Percentiles rank a stretch among this genome's conserved stretches.
Evolutionary conservation across 208 protist genomes (phyloP).

Genomic region (Crithidia sp.): DNA sequence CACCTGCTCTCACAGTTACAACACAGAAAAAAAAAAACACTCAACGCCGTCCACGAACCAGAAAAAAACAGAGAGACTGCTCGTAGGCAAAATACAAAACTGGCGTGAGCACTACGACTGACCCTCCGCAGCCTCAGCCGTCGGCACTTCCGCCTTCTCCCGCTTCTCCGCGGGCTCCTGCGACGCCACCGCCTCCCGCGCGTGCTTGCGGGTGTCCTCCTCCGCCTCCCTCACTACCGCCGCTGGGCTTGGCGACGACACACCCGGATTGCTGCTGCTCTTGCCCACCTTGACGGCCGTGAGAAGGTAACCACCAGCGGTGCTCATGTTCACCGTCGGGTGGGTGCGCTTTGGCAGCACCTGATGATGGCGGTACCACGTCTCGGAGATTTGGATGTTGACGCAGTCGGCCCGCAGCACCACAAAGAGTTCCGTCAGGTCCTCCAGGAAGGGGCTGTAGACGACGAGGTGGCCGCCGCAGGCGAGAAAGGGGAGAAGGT

Average conservation of each 20-base stretch:
- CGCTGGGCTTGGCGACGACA: background rate
- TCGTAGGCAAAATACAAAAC: too few species aligned
- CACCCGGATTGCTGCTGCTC: slow-evolving; percentile 22
- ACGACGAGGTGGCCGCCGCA: slow-evolving; percentile 82
- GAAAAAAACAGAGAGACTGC: too few species aligned
- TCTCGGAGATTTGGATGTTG: slow-evolving; percentile 91
- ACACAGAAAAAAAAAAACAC: too few species aligned
- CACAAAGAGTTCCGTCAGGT: slow-evolving; percentile 68
- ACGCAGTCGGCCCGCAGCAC: slow-evolving; percentile 72
- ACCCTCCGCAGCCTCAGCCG: background rate
- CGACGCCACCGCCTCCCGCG: background rate
- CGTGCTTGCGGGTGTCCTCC: background rate
- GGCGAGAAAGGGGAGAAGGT: slow-evolving; percentile 82
- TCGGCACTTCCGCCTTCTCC: background rate
- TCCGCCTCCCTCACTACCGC: background rate
- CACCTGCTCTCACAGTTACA: too few species aligned
- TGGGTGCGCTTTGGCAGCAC: slow-evolving; percentile 93
- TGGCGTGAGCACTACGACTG: background rate
- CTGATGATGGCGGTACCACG: slow-evolving; percentile 94
- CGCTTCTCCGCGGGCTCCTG: background rate
- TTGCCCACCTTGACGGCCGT: slow-evolving; percentile 83
- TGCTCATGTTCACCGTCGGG: slow-evolving; percentile 94
- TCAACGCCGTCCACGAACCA: too few species aligned
- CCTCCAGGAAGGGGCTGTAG: slow-evolving; percentile 87
- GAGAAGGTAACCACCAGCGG: slow-evolving; percentile 90